These are phyloP conservation scores for Arctium minus DNA, from an alignment of 129 eudicot species.

Conservation along the genomic window DNA sequence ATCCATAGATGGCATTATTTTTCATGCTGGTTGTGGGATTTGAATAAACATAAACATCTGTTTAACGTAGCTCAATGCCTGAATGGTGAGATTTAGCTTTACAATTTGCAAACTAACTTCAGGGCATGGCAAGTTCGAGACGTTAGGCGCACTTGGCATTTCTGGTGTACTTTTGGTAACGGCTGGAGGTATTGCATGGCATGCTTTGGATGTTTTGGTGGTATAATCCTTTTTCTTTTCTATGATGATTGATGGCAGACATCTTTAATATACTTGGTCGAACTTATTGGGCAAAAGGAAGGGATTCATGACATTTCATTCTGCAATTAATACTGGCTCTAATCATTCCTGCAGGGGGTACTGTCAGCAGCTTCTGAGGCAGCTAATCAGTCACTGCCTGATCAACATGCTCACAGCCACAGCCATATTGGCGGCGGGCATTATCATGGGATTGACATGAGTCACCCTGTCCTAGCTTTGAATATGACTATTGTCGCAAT, in stretches of 20 bases:
- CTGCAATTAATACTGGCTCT: background rate
- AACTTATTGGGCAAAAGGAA: background rate
- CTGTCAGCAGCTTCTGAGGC: conserved; percentile 61
- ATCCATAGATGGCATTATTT: background rate
- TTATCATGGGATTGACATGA: conserved; percentile 81
- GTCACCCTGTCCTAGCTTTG: conserved; percentile 78
- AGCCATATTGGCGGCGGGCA: conserved; percentile 52
- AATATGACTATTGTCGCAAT: conserved; percentile 67
- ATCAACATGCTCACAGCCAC: conserved; percentile 40
- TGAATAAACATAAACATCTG: conserved; percentile 11
- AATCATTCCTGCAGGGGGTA: conserved; percentile 49
- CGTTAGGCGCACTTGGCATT: conserved; percentile 93
- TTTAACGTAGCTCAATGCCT: background rate
- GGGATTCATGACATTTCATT: background rate
- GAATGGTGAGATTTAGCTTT: background rate
- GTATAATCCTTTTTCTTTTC: conserved; percentile 33
- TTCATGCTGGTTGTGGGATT: conserved; percentile 9
- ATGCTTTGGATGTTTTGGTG: conserved; percentile 74
- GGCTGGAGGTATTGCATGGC: conserved; percentile 97
- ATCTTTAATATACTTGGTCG: background rate
- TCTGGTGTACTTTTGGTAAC: conserved; percentile 79
- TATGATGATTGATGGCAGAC: background rate
- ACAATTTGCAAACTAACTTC: conserved; percentile 20
- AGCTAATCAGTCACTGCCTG: conserved; percentile 48
- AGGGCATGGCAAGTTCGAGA: conserved; percentile 99